Percentiles rank a stretch among this genome's conserved stretches.
Evolutionary conservation across 306 rosid genomes (phyloP).

Genomic region (Begonia masoniana): DNA sequence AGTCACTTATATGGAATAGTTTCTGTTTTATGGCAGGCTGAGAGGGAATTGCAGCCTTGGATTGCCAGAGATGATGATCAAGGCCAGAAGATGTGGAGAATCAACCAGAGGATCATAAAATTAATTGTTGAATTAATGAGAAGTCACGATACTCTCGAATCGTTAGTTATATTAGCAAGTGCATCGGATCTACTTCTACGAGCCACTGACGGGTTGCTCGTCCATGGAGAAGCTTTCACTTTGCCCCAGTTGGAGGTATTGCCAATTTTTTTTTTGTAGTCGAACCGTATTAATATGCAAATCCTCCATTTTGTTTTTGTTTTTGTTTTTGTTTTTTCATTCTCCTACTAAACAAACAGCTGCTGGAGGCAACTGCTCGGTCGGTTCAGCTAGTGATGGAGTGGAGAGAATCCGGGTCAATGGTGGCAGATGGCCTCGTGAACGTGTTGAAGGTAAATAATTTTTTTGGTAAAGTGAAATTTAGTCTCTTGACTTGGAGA

Average conservation of each 20-base stretch:
- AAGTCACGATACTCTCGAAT: conserved; percentile 69
- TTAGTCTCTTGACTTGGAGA: no score
- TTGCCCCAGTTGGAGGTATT: conserved; percentile 89
- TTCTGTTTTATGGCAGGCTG: conserved; percentile 42
- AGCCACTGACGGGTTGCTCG: conserved; percentile 96
- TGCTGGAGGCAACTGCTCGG: conserved; percentile 86
- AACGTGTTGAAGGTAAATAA: conserved; percentile 29
- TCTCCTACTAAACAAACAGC: conserved; percentile 19
- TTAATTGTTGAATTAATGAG: conserved; percentile 90
- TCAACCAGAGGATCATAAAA: conserved; percentile 82
- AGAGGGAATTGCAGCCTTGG: conserved; percentile 92
- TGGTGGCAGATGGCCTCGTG: conserved; percentile 84
- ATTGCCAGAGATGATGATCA: conserved; percentile 89
- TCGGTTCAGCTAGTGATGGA: conserved; percentile 70
- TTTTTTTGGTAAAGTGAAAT: no score
- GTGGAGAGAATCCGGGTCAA: conserved; percentile 80
- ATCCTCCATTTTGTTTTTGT: no score
- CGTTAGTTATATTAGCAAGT: conserved; percentile 74
- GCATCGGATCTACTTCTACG: conserved; percentile 89
- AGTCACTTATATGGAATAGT: no score
- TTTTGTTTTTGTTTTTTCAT: no score
- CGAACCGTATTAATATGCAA: no score
- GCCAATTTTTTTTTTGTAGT: not conserved
- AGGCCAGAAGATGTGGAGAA: conserved; percentile 92
- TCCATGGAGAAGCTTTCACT: conserved; percentile 97